Conservation (phyloP, 1,284 basidiomycete genomes). For the Papiliotrema nemorosa region DNA sequence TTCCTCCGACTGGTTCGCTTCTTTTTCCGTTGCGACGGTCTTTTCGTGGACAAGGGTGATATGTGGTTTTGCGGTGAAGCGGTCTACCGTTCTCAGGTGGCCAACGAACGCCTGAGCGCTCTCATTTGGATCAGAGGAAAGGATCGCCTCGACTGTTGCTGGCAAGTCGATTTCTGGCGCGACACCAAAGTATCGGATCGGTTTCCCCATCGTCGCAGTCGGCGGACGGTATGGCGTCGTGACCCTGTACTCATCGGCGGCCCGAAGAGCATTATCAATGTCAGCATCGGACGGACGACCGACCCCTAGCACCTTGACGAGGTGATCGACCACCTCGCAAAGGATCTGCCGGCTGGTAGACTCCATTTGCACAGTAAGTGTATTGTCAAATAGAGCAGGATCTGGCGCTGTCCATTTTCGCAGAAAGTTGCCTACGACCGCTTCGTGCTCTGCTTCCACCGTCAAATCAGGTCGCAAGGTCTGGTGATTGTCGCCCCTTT, state of each 20-base stretch:
- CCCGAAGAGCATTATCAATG: conserved; percentile 62
- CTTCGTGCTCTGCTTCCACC: conserved; percentile 63
- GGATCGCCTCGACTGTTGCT: conserved; percentile 47
- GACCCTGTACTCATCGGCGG: conserved; percentile 39
- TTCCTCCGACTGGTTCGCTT: conserved; percentile 27
- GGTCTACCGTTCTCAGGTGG: conserved; percentile 53
- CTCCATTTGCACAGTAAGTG: conserved; percentile 63
- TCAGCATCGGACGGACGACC: conserved; percentile 56
- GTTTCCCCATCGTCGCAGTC: conserved; percentile 42
- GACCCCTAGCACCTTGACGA: conserved; percentile 54
- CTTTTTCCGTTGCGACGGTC: conserved; percentile 52
- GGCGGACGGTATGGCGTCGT: conserved; percentile 34
- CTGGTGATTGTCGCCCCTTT: conserved; percentile 80
- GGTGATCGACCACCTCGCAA: conserved; percentile 59
- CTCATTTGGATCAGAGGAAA: conserved; percentile 42
- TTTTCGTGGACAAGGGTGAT: conserved; percentile 80
- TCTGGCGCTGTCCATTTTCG: conserved; percentile 63
- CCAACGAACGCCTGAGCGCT: conserved; percentile 55
- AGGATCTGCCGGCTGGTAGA: conserved; percentile 60
- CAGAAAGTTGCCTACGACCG: conserved; percentile 77
- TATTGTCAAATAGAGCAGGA: conserved; percentile 60
- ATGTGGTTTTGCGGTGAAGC: conserved; percentile 68
- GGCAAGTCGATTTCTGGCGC: conserved; percentile 63
- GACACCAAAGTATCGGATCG: conserved; percentile 69
- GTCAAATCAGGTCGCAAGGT: conserved; percentile 61